Base-by-base conservation (phyloP, 225 moss, liverwort and hornwort species). In the Physcomitrellopsis africana region DNA sequence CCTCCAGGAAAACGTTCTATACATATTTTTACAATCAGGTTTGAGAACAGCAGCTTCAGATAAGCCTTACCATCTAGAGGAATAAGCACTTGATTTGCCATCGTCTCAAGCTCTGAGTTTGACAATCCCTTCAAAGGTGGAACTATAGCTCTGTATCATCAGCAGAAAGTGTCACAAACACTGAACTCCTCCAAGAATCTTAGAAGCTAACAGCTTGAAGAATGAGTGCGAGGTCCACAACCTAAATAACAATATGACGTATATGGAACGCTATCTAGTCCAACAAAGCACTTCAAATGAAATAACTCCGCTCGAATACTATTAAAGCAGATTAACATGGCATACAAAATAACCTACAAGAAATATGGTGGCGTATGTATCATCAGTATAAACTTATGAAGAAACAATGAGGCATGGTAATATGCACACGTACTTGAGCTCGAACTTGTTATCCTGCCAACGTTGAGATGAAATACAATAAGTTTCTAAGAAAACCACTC, bases 41-140 rank as follows among this genome's bases (percentile, higher is more conserved):
- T 19, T 23, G 15, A 22, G 44, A 73, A 17, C 51, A 32, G 26
- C 32, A 32, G 15, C 49, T 43, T 1, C 18, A 20, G n/a, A 24
- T 16, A 46, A 51, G 13, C 32, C 76, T 69, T 77, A 96, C 95
- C 95, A 75, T 93, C 91, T 62, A 96, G 58, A 69, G 93, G 95
- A 65, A 92, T 86, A 11, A 95, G 80, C 67, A 88, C 75, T 62
- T 90, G 91, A 24, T 83, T 90, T 60, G 92, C 88, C 60, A 85
- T 88, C 60, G 59, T 61, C 78, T 82, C 75, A 6, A 93, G 84
- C 83, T 96, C 92, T 44, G 84, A 65, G 53, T 71, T 90, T 67
- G 90, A 85, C 79, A 90, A 76, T 70, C 95, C 93, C 76, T 87
- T 93, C 74, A 93, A 84, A 60, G 95, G 93, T 47, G 95, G 91